Evolutionary conservation across 75 land plant genomes (phyloP).

Genomic region (Sequoia sempervirens): DNA sequence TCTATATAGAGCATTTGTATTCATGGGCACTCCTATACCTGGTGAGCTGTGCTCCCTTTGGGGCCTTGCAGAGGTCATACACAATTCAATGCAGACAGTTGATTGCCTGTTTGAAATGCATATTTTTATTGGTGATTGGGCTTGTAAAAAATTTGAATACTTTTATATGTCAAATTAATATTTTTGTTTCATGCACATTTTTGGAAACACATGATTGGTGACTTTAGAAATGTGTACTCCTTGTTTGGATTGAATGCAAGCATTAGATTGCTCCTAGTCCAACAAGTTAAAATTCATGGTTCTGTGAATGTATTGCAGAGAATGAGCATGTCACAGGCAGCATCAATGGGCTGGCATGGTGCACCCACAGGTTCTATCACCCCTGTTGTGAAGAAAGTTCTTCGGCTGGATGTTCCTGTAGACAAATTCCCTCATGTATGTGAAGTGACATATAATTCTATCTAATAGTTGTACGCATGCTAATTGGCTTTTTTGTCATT

Average conservation of each 20-base stretch:
- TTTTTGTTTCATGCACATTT: background rate
- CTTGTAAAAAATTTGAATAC: background rate
- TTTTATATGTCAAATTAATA: background rate
- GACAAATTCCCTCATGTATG: constrained; percentile 83
- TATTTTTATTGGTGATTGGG: background rate
- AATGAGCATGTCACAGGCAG: constrained; percentile 31
- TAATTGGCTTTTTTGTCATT: background rate
- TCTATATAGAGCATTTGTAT: background rate
- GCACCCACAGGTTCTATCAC: constrained; percentile 44
- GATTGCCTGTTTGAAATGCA: background rate
- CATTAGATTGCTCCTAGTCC: background rate
- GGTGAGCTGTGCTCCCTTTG: background rate
- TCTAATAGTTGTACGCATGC: background rate
- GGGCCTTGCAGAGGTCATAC: background rate
- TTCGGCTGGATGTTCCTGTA: constrained; percentile 81
- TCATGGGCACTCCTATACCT: background rate
- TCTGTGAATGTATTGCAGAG: constrained; percentile 16
- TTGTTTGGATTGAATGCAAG: background rate
- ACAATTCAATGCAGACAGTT: background rate
- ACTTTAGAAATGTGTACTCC: background rate
- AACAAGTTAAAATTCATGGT: background rate
- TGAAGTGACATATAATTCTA: background rate
- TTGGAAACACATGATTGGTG: background rate
- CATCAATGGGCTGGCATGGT: constrained; percentile 47
- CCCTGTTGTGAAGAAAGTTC: constrained; percentile 73